Evolutionary conservation across 1,139 yeast genomes (phyloP).

Genomic region (Casaregolazyma lundiana): DNA sequence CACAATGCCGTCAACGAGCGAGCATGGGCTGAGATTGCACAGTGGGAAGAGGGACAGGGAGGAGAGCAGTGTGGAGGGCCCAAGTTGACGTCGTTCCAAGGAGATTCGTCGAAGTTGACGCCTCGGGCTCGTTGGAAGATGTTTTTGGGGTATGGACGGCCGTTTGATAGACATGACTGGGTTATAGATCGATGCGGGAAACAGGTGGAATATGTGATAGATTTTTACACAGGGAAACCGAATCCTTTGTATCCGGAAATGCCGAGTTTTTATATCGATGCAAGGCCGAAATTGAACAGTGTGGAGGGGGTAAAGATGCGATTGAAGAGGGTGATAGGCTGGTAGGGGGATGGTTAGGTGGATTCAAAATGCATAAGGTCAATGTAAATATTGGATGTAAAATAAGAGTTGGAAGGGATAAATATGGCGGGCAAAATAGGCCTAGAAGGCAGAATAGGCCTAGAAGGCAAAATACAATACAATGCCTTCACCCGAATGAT

Average conservation of each 20-base stretch:
- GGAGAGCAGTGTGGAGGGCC: constrained; percentile 68
- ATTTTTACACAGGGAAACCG: constrained; percentile 71
- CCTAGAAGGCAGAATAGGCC: no score
- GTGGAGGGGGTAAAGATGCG: constrained; percentile 77
- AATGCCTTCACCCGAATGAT: no score
- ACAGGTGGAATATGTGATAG: constrained; percentile 84
- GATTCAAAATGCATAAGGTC: no score
- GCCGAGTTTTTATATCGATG: constrained; percentile 77
- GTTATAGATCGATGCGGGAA: constrained; percentile 80
- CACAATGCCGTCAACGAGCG: constrained; percentile 92
- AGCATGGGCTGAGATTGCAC: constrained; percentile 79
- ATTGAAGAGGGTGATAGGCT: constrained; percentile 23
- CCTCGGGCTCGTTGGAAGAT: constrained; percentile 84
- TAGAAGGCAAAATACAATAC: no score
- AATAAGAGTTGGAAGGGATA: no score
- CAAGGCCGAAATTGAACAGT: constrained; percentile 80
- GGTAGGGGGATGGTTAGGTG: not conserved
- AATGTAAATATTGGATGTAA: no score
- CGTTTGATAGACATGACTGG: constrained; percentile 98
- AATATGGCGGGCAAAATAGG: no score
- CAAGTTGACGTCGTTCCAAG: constrained; percentile 78
- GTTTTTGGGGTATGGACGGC: constrained; percentile 58
- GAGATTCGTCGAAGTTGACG: constrained; percentile 77
- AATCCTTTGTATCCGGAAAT: constrained; percentile 41
- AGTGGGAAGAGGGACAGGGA: constrained; percentile 77